Evolutionary conservation across 352 stramenopile species (phyloP).

Genomic region (Phytophthora cactorum): DNA sequence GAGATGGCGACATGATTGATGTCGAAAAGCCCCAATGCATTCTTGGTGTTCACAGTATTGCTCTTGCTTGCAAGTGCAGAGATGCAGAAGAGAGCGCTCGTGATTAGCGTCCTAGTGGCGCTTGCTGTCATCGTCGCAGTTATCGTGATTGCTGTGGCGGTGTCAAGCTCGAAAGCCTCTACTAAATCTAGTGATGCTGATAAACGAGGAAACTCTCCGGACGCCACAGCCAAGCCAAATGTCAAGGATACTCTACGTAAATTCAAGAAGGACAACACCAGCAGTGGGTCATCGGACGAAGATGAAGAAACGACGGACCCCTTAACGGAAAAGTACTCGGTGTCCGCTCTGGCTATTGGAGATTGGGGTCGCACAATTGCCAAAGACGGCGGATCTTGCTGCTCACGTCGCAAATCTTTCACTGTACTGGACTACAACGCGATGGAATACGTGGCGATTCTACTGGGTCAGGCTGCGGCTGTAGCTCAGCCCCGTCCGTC

Average conservation of each 20-base stretch:
- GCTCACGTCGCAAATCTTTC: conserved; percentile 57
- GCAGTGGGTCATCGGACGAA: conserved; percentile 24
- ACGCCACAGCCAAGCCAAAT: neutral
- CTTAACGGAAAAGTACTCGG: conserved; percentile 46
- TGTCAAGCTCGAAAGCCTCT: conserved; percentile 34
- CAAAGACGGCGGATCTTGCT: conserved; percentile 72
- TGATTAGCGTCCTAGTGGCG: conserved; percentile 44
- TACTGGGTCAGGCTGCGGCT: conserved; percentile 59
- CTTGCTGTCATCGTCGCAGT: conserved; percentile 51
- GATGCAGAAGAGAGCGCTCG: conserved; percentile 38
- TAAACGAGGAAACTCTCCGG: conserved; percentile 4
- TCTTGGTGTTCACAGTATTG: conserved; percentile 11
- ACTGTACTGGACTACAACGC: conserved; percentile 75
- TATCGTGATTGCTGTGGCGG: conserved; percentile 53
- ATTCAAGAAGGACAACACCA: conserved; percentile 34
- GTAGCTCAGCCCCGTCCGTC: conserved; percentile 34
- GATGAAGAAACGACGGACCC: conserved; percentile 44
- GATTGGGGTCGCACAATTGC: conserved; percentile 75
- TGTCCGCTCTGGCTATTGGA: conserved; percentile 71
- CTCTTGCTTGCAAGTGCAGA: conserved; percentile 15
- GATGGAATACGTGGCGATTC: conserved; percentile 66
- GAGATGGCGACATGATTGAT: conserved; percentile 12
- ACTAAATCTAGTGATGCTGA: conserved; percentile 19
- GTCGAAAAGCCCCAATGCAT: neutral
- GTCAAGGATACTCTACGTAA: conserved; percentile 18